Evolutionary conservation across 371 early-diverging fungal species (phyloP).

Genomic region (Mortierella sp.): DNA sequence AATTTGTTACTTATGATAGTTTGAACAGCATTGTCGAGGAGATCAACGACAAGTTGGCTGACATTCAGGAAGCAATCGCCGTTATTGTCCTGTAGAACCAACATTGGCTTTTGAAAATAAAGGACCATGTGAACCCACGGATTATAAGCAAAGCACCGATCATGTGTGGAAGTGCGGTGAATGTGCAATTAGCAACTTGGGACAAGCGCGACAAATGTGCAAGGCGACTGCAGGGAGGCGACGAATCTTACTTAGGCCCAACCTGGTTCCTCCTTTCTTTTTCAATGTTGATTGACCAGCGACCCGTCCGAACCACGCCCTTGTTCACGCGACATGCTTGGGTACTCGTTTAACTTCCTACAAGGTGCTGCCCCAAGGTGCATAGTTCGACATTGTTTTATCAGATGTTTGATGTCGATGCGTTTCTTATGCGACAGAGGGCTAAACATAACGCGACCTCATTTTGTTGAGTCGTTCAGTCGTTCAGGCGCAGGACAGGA

Average conservation of each 20-base stretch:
- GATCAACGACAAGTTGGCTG: conserved; percentile 52
- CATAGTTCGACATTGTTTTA: not conserved
- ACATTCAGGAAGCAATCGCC: conserved; percentile 52
- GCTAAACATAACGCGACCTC: not conserved
- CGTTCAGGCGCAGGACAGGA: not conserved
- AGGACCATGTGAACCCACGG: not conserved
- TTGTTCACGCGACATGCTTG: not conserved
- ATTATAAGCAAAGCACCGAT: not conserved
- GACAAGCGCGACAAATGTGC: too few species aligned
- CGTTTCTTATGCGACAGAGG: not conserved
- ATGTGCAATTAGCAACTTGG: not conserved
- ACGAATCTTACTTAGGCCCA: not conserved
- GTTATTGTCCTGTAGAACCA: conserved; percentile 29
- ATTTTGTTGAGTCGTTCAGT: not conserved
- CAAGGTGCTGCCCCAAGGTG: not conserved
- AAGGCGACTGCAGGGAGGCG: not conserved
- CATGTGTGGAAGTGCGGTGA: not conserved
- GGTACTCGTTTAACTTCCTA: not conserved
- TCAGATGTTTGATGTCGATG: not conserved
- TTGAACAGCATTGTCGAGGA: conserved; percentile 42
- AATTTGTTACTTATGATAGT: conserved; percentile 10
- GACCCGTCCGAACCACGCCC: not conserved
- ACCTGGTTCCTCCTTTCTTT: not conserved
- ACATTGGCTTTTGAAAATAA: not conserved
- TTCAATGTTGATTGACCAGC: not conserved